Base-by-base conservation (phyloP, 202 grass and related monocot species). In the Musa balbisiana region DNA sequence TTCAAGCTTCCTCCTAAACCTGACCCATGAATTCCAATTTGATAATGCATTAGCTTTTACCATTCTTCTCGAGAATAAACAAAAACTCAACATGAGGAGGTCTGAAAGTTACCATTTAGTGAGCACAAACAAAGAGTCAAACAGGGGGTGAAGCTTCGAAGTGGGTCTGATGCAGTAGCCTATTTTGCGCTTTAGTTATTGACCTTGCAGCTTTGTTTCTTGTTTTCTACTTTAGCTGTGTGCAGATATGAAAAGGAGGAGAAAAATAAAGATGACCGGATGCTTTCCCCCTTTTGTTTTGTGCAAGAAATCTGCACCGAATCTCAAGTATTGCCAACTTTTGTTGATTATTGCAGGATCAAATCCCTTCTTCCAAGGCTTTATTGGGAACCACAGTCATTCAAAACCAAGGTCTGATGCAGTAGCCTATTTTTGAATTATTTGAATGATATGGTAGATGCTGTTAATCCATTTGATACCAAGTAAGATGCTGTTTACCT, bases 141-240 rank as follows among this genome's bases (percentile, higher is more conserved):
- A 43, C 33, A 6, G 33, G 33, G 33, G 4, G 33, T 43, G 33
- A 43, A 43, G 33, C 33, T 43, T 43, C 4, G 33, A 1, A 21
- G 58, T 62, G 15, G 14, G 12, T 62, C 13, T 62, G 13, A 80
- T 73, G 56, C 20, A 54, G 73, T 83, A 60, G 62, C 53, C 69
- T 71, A 67, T 58, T 85, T 59, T 73, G 74, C 67, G 64, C 80
- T 89, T 85, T 87, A 79, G 80, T 72, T 92, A 55, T 84, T 92
- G 27, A 73, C 67, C 68, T 79, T 59, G 75, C 82, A 89, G 84
- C 87, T 89, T 92, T 89, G 15, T 73, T 86, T 58, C 82, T 58
- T 83, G 67, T 80, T 87, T 74, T 77, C 70, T 64, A 72, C 83
- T 87, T 92, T 80, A 63, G 71, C 17, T 64, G 78, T 83, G 65